A percentile compares a stretch with the other conserved stretches of the same genome.
Evolutionary conservation across 2,329 filamentous ascomycete genomes (phyloP).

Genomic region (Cladosporium sp.): DNA sequence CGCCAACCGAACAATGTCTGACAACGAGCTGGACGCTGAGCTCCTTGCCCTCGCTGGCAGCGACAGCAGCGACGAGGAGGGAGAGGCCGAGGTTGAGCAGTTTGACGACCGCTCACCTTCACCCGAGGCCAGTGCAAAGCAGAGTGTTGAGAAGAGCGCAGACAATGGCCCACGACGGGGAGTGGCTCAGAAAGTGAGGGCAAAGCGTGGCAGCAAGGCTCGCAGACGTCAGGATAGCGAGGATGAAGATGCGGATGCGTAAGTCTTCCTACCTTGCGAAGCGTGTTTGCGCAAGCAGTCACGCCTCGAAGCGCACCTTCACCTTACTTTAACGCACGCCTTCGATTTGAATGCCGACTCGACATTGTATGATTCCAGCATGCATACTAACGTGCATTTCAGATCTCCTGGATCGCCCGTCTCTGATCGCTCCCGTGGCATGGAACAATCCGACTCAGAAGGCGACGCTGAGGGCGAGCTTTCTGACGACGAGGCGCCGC

Average conservation of each 20-base stretch:
- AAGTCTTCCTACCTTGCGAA: constrained; percentile 42
- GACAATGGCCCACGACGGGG: constrained; percentile 30
- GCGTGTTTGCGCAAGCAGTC: background rate
- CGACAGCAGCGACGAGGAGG: constrained; percentile 49
- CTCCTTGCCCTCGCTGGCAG: constrained; percentile 85
- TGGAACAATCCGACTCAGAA: constrained; percentile 83
- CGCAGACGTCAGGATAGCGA: constrained; percentile 53
- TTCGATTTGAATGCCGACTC: background rate
- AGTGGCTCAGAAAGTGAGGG: constrained; percentile 46
- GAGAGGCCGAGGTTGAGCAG: constrained; percentile 42
- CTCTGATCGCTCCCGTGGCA: constrained; percentile 76
- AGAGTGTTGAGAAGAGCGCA: constrained; percentile 35
- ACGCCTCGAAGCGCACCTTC: background rate
- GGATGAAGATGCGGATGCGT: constrained; percentile 73
- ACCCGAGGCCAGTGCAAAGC: constrained; percentile 35
- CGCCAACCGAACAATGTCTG: constrained; percentile 30
- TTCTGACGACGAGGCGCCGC: constrained; percentile 43
- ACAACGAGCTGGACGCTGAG: constrained; percentile 75
- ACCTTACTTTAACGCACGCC: background rate
- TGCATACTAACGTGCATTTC: constrained; percentile 1
- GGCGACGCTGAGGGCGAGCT: constrained; percentile 22
- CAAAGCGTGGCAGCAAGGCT: constrained; percentile 40
- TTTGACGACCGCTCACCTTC: constrained; percentile 56
- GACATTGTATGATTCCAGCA: constrained; percentile 18
- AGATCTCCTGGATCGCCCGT: constrained; percentile 15